phyloP scores from a whole-genome alignment of 208 protist species.

The Trypanosoma boissoni region DNA sequence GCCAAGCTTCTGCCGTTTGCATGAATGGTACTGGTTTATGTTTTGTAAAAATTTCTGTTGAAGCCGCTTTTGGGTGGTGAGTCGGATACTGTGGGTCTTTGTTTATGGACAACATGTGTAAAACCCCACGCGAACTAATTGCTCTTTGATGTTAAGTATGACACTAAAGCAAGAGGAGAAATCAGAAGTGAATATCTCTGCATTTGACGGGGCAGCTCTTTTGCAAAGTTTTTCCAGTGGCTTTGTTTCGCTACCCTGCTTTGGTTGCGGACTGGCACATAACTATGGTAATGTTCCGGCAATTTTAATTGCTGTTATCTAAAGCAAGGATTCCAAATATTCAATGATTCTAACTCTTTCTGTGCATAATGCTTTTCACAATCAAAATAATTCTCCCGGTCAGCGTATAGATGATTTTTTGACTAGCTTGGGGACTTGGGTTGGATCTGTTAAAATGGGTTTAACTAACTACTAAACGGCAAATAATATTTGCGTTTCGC shows the following conservation, averaged over 20 bases:
- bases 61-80: slow-evolving; percentile 34
- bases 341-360: slow-evolving; percentile 36
- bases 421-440: slow-evolving; percentile 28
- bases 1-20: slow-evolving; percentile 71
- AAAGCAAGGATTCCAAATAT: slow-evolving; percentile 30
- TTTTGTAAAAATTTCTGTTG: slow-evolving; percentile 55
- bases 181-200: slow-evolving; percentile 48
- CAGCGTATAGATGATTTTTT: slow-evolving; percentile 66
- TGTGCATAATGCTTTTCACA: slow-evolving; percentile 36
- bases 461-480: neutral
- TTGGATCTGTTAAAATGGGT: neutral
- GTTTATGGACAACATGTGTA: slow-evolving; percentile 55
- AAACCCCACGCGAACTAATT: slow-evolving; percentile 61
- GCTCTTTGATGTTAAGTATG: slow-evolving; percentile 71
- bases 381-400: slow-evolving; percentile 23
- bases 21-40: slow-evolving; percentile 47
- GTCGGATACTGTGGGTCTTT: slow-evolving; percentile 39
- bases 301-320: slow-evolving; percentile 30
- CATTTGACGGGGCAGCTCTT: slow-evolving; percentile 45
- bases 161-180: slow-evolving; percentile 34
- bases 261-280: slow-evolving; percentile 52
- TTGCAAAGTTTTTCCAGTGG: slow-evolving; percentile 66
- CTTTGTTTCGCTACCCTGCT: slow-evolving; percentile 45
- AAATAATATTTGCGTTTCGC: neutral
- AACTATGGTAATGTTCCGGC: slow-evolving; percentile 32